A percentile compares a stretch with the other conserved stretches of the same genome.
Evolutionary conservation across 1,284 basidiomycete genomes (phyloP).

Genomic region (Tilletia indica): DNA sequence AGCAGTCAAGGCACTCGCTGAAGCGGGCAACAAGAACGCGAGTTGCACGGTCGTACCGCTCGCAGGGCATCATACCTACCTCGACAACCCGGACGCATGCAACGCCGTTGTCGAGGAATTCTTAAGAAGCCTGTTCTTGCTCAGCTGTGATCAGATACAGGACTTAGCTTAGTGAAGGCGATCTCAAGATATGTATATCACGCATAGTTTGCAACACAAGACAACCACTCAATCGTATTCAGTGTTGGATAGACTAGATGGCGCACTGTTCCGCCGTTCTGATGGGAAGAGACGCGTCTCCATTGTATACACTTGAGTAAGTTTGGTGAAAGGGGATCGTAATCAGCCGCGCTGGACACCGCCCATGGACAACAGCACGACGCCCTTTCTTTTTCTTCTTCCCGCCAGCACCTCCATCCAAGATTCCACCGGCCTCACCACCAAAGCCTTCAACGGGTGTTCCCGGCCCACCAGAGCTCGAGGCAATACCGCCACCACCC

Average conservation of each 20-base stretch:
- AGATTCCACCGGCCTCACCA: neutral
- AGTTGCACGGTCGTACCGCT: constrained; percentile 42
- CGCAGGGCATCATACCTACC: constrained; percentile 51
- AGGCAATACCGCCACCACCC: neutral
- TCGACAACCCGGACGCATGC: constrained; percentile 40
- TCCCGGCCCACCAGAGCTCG: constrained; percentile 16
- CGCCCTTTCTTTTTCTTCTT: constrained; percentile 41
- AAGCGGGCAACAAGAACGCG: constrained; percentile 35
- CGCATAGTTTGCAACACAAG: too few relatives aligned
- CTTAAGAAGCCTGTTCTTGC: neutral
- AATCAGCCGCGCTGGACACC: constrained; percentile 37
- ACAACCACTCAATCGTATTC: too few relatives aligned
- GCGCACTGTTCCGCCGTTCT: too few relatives aligned
- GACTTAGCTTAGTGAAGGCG: too few relatives aligned
- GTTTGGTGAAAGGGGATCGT: neutral
- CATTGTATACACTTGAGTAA: neutral
- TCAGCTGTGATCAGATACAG: too few relatives aligned
- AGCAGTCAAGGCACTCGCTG: constrained; percentile 32
- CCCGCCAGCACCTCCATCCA: constrained; percentile 18
- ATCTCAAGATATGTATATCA: too few relatives aligned
- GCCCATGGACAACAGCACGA: constrained; percentile 35
- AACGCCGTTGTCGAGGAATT: neutral
- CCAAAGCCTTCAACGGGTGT: constrained; percentile 25
- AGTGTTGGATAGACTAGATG: too few relatives aligned
- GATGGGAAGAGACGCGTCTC: neutral